A percentile compares a stretch with the other conserved stretches of the same genome.
Evolutionary conservation across 805 yeast species (phyloP).

Genomic region (Saccharomycopsis amapae): DNA sequence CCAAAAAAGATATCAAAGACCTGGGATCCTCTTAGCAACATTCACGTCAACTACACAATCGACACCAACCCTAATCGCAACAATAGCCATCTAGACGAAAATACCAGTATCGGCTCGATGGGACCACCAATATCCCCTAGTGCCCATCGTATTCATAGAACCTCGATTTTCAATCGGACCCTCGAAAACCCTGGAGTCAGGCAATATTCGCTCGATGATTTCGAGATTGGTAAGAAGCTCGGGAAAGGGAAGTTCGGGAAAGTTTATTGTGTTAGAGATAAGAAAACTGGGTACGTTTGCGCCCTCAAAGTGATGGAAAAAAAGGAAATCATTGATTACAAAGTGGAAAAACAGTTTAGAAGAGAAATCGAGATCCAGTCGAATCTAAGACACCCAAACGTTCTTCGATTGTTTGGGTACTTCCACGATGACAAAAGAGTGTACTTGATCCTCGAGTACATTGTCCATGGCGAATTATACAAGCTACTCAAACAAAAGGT

Average conservation of each 20-base stretch:
- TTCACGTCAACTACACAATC: neutral
- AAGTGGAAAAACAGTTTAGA: slow-evolving; percentile 77
- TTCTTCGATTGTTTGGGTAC: slow-evolving; percentile 76
- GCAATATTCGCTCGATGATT: slow-evolving; percentile 47
- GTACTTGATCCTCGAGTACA: slow-evolving; percentile 77
- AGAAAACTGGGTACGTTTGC: slow-evolving; percentile 66
- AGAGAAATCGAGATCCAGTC: slow-evolving; percentile 91
- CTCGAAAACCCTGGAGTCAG: slow-evolving; percentile 1
- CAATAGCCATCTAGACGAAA: neutral
- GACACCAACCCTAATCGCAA: slow-evolving; percentile 1
- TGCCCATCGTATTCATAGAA: neutral
- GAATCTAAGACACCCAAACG: slow-evolving; percentile 66
- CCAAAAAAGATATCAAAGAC: slow-evolving; percentile 6
- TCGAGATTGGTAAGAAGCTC: slow-evolving; percentile 71
- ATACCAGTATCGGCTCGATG: slow-evolving; percentile 2
- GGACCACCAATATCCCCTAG: slow-evolving; percentile 14
- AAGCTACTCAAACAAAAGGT: slow-evolving; percentile 58
- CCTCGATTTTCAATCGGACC: slow-evolving; percentile 1
- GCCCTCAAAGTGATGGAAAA: slow-evolving; percentile 92
- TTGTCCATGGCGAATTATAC: slow-evolving; percentile 82
- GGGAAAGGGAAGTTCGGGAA: slow-evolving; percentile 94
- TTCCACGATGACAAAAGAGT: slow-evolving; percentile 78
- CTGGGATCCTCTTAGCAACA: slow-evolving; percentile 18
- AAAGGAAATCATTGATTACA: slow-evolving; percentile 62
- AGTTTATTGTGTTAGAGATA: slow-evolving; percentile 83